Base-by-base conservation (phyloP, 306 rosid species). In the Neltuma alba region DNA sequence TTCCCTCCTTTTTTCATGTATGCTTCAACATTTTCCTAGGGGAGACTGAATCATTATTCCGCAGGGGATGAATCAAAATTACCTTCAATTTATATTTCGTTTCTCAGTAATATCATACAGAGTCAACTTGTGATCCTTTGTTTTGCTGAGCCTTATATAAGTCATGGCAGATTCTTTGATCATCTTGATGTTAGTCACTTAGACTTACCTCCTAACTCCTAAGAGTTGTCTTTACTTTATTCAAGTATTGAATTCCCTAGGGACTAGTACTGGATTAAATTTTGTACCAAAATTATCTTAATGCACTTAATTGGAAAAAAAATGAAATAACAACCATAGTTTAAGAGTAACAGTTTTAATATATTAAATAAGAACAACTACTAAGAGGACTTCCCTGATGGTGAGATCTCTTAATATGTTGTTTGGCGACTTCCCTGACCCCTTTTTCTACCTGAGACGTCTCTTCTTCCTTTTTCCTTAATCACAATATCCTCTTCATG, bases 101-200 rank as follows among this genome's bases (percentile, higher is more conserved):
- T 61, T 79, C 54, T 71, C 64, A 72, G 73, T 36, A 47, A 45
- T 47, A 28, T 71, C 50, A 61, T 66, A 20, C 20, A 11, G n/a
- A 41, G 65, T 72, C 5, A 16, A 4, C 57, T 52, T 34, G 23
- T 50, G 12, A 33, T 47, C 50, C n/a, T 61, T 67, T 72, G 15
- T 27, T 62, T 74, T 62, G 48, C 27, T 45, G 61, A 54, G 10
- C 52, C 67, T 34, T 50, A 13, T 65, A 48, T n/a, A 13, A 18
- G 64, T 25, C 34, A 12, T 13, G 33, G 2, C 3, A 14, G 7
- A 60, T 55, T 18, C 16, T 74, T 74, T 21, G 9, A 34, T 55
- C 1, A 25, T 12, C 67, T 55, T 52, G 23, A 52, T 52, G 7
- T 52, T 47, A 16, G 21, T 16, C 54, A 5, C 21, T 16, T 47